Percentiles rank a stretch among this genome's conserved stretches.
Conservation (phyloP, 2,329 filamentous ascomycete genomes). For the Colletotrichum lupini region DNA sequence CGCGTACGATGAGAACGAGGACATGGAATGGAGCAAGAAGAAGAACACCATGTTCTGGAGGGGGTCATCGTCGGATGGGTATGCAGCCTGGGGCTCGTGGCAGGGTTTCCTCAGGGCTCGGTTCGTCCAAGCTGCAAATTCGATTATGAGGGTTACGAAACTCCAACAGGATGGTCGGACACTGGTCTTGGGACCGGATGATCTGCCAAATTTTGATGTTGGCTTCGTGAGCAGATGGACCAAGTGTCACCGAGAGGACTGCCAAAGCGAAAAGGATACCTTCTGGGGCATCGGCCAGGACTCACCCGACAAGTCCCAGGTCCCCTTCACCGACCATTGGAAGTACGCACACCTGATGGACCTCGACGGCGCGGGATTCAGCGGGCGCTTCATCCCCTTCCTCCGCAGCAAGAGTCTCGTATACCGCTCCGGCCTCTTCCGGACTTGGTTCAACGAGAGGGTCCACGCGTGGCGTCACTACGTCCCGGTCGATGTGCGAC, state of each 20-base stretch:
- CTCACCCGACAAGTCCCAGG: constrained; percentile 35
- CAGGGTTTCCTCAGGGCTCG: constrained; percentile 69
- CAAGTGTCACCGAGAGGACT: constrained; percentile 47
- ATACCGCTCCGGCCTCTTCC: constrained; percentile 70
- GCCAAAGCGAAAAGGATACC: constrained; percentile 42
- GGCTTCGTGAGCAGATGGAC: constrained; percentile 52
- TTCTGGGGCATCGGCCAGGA: constrained; percentile 44
- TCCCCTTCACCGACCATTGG: constrained; percentile 50
- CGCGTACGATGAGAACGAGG: constrained; percentile 50
- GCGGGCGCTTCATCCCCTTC: constrained; percentile 62
- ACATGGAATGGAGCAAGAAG: constrained; percentile 60
- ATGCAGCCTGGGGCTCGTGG: constrained; percentile 63
- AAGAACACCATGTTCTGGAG: constrained; percentile 64
- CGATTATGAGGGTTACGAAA: constrained; percentile 21
- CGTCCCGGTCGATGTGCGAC: constrained; percentile 65
- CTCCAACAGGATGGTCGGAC: constrained; percentile 18
- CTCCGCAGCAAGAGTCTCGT: constrained; percentile 62
- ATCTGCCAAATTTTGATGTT: constrained; percentile 42
- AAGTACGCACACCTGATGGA: constrained; percentile 67
- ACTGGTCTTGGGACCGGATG: neutral
- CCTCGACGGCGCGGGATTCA: constrained; percentile 66
- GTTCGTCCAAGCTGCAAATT: constrained; percentile 65
- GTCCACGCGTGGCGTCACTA: constrained; percentile 73
- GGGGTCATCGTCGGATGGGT: constrained; percentile 62
- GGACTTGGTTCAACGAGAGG: constrained; percentile 73